These are phyloP conservation scores for Psilocybe subaeruginosa DNA, from an alignment of 768 basidiomycete genomes.

Conservation along the genomic window DNA sequence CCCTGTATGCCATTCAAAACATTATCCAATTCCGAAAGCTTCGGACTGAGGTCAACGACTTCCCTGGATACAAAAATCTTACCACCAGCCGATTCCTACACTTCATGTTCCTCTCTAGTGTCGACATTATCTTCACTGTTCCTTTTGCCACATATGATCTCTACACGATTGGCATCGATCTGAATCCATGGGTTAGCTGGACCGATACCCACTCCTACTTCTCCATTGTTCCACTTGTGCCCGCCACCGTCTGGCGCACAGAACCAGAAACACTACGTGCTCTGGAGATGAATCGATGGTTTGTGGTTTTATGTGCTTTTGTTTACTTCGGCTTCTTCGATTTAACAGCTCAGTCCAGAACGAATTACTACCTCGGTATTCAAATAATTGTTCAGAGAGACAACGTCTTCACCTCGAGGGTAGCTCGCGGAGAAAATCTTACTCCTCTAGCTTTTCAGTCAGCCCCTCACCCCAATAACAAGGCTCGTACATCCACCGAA, in stretches of 20 bases:
- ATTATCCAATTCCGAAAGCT: conserved; percentile 42
- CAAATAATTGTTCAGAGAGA: not conserved
- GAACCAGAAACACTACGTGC: not conserved
- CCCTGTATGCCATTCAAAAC: conserved; percentile 38
- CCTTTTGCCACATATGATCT: conserved; percentile 42
- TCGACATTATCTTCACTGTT: conserved; percentile 49
- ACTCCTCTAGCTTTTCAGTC: not conserved
- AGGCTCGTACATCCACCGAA: not conserved
- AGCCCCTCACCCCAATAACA: not conserved
- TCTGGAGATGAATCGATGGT: conserved; percentile 7
- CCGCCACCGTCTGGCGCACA: conserved; percentile 37
- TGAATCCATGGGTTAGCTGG: conserved; percentile 56
- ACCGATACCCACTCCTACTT: conserved; percentile 50
- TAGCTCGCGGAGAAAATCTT: not conserved
- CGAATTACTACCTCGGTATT: conserved; percentile 32
- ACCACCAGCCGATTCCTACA: conserved; percentile 52
- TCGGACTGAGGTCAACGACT: conserved; percentile 43
- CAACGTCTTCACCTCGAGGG: not conserved
- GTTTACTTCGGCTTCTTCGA: conserved; percentile 61
- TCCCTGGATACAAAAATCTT: conserved; percentile 41
- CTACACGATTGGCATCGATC: conserved; percentile 33
- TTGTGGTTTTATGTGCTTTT: conserved; percentile 33
- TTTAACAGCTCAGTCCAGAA: conserved; percentile 50
- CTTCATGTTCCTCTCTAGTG: conserved; percentile 53
- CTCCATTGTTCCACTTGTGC: conserved; percentile 41